Conservation (phyloP, 768 basidiomycete species). For the Kockovaella imperatae region DNA sequence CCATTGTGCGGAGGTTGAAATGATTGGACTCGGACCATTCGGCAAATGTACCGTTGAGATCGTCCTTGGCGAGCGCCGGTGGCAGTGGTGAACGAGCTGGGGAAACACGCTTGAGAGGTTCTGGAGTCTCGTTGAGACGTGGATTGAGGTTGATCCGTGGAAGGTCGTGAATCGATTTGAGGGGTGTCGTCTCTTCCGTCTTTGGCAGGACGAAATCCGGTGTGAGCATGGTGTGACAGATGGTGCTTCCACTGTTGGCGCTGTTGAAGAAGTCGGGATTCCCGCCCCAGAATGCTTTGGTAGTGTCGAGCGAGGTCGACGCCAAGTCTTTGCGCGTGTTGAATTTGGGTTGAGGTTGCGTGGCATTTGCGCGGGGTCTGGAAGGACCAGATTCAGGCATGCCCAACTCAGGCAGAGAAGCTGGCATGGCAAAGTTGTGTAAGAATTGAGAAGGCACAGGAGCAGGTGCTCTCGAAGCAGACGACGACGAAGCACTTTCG, state of each 20-base stretch:
- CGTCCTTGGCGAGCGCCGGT: constrained; percentile 43
- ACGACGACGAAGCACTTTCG: constrained; percentile 20
- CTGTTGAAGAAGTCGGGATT: constrained; percentile 46
- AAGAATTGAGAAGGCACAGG: constrained; percentile 25
- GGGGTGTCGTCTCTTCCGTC: constrained; percentile 6
- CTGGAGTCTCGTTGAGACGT: constrained; percentile 53
- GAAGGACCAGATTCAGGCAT: constrained; percentile 4
- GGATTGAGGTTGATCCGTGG: constrained; percentile 78
- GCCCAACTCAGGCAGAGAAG: constrained; percentile 5
- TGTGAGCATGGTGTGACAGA: constrained; percentile 74
- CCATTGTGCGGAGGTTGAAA: constrained; percentile 79
- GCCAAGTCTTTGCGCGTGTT: constrained; percentile 47
- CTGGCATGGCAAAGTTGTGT: constrained; percentile 17
- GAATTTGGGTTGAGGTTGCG: constrained; percentile 23
- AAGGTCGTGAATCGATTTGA: constrained; percentile 26
- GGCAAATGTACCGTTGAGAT: constrained; percentile 55
- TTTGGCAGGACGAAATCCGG: constrained; percentile 55
- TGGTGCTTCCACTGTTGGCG: constrained; percentile 57
- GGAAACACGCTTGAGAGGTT: too few relatives aligned
- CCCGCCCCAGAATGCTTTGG: constrained; percentile 68
- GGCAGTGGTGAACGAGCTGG: constrained; percentile 5
- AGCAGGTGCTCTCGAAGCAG: too few relatives aligned
- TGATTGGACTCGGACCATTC: constrained; percentile 70
- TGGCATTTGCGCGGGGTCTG: constrained; percentile 6
- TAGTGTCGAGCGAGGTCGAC: constrained; percentile 30